Conservation (phyloP, 495 filamentous ascomycete genomes). For the Mycothermus thermophilus region DNA sequence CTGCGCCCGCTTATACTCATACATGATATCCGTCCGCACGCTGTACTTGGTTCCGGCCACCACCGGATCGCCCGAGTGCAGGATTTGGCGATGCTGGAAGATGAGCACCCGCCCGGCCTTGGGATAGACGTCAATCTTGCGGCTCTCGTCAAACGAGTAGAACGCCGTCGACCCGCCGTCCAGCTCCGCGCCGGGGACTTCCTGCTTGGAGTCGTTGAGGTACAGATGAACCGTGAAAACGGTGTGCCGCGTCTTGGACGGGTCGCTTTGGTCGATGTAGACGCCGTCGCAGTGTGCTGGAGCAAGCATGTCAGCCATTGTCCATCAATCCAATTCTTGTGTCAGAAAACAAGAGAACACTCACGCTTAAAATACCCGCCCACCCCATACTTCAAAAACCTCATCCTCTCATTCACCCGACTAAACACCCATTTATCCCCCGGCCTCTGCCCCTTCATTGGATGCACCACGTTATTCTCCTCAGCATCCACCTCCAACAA, state of each 20-base stretch:
- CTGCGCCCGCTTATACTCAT: conserved; percentile 19
- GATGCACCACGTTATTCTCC: conserved; percentile 2
- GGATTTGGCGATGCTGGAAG: conserved; percentile 57
- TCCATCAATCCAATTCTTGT: background rate
- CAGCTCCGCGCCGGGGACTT: conserved; percentile 24
- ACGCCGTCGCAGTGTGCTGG: conserved; percentile 60
- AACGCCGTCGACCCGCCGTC: conserved; percentile 55
- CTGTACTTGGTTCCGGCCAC: conserved; percentile 60
- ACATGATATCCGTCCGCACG: conserved; percentile 68
- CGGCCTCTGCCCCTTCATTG: background rate
- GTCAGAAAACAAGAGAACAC: conserved; percentile 9
- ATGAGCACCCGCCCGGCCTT: conserved; percentile 59
- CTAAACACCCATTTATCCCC: conserved; percentile 37
- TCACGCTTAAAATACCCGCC: conserved; percentile 64
- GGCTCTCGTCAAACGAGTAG: conserved; percentile 31
- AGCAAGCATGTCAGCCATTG: background rate
- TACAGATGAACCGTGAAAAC: conserved; percentile 75
- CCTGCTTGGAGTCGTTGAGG: conserved; percentile 44
- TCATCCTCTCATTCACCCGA: conserved; percentile 60
- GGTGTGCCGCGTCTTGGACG: conserved; percentile 40
- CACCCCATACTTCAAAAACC: conserved; percentile 64
- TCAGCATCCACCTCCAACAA: conserved; percentile 10
- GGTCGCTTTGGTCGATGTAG: conserved; percentile 41
- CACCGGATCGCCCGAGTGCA: conserved; percentile 67
- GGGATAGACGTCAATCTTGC: conserved; percentile 49